These are phyloP conservation scores for Citrullus mucosospermus DNA, from an alignment of 306 rosid genomes.

Conservation along the genomic window DNA sequence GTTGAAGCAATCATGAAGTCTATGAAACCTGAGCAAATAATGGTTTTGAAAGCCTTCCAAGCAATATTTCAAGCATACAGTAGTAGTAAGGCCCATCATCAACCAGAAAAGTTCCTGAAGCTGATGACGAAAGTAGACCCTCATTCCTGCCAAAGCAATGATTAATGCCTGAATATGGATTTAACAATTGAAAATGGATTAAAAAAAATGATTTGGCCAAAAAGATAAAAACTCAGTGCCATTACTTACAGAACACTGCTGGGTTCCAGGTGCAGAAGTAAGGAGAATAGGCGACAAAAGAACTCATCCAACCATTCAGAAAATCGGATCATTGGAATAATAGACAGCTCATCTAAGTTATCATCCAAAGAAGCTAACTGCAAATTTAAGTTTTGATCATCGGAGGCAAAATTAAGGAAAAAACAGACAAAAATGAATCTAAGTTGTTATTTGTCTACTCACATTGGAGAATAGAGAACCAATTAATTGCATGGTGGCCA, in stretches of 20 bases:
- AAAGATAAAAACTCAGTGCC: constrained; percentile 5
- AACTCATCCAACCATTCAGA: constrained; percentile 99
- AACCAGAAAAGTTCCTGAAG: constrained; percentile 93
- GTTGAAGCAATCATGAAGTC: constrained; percentile 1
- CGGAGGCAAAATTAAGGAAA: constrained; percentile 5
- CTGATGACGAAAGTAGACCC: constrained; percentile 72
- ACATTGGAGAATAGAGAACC: constrained; percentile 95
- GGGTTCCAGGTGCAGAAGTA: constrained; percentile 89
- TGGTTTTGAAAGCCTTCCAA: constrained; percentile 81
- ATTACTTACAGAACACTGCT: constrained; percentile 78
- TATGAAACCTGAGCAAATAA: constrained; percentile 65
- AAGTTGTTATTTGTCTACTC: constrained; percentile 18
- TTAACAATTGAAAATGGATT: background rate
- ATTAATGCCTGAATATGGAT: background rate
- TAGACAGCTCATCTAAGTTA: constrained; percentile 49
- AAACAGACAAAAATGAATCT: background rate
- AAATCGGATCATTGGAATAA: constrained; percentile 75
- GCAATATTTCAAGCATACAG: constrained; percentile 85
- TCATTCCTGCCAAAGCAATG: constrained; percentile 65
- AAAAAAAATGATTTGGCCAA: background rate
- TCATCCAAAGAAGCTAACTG: constrained; percentile 90
- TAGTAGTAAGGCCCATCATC: constrained; percentile 94
- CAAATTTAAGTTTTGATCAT: constrained; percentile 17
- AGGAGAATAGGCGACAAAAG: constrained; percentile 87
- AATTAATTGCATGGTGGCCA: constrained; percentile 96